These are phyloP conservation scores for Aegle marmelos DNA, from an alignment of 345 rosid genomes.

Conservation along the genomic window DNA sequence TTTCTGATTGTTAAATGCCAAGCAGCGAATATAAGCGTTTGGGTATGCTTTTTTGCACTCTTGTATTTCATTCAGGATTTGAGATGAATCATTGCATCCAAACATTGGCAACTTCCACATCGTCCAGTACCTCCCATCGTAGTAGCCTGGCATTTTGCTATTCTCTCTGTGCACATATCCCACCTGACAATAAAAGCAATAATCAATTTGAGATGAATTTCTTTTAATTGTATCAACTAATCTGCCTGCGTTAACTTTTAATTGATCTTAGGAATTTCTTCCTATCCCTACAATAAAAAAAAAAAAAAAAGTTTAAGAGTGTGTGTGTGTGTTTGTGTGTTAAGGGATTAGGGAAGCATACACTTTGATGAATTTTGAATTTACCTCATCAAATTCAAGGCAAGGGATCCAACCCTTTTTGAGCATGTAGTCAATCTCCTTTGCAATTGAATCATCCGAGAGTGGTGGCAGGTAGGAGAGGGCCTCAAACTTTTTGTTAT, in stretches of 20 bases:
- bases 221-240: neutral
- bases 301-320: no score
- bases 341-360: no score
- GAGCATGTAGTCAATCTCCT: conserved; percentile 64
- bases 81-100: conserved; percentile 61
- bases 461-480: conserved; percentile 16
- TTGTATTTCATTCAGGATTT: conserved; percentile 45
- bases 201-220: neutral
- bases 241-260: neutral
- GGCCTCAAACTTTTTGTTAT: conserved; percentile 13
- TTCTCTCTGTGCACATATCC: conserved; percentile 47
- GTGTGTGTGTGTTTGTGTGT: no score
- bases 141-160: conserved; percentile 61
- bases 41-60: conserved; percentile 53
- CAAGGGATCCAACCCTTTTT: conserved; percentile 67
- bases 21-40: conserved; percentile 46
- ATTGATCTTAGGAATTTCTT: neutral
- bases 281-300: neutral
- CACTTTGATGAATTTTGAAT: neutral
- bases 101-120: conserved; percentile 81
- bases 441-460: conserved; percentile 27
- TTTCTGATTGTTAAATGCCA: conserved; percentile 47
- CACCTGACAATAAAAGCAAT: conserved; percentile 17
- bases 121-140: conserved; percentile 74
- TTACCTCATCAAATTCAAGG: conserved; percentile 72